These are phyloP conservation scores for Epichloe sylvatica DNA, from an alignment of 2,329 filamentous ascomycete genomes.

Conservation along the genomic window DNA sequence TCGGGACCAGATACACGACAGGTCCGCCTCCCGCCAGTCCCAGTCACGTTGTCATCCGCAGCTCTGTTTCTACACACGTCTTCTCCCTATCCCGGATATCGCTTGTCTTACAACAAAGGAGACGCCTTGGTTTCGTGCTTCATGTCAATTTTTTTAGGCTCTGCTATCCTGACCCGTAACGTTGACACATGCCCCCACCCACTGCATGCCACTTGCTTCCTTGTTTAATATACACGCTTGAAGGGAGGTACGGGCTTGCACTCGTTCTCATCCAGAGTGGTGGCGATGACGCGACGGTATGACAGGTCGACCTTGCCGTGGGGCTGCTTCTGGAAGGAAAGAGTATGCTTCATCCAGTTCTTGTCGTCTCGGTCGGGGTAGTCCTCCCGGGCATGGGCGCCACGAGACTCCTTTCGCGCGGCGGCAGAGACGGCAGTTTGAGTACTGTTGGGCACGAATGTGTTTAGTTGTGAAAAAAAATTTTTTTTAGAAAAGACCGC, in stretches of 20 bases:
- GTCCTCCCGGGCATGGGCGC: constrained; percentile 93
- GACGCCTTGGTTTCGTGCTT: not conserved
- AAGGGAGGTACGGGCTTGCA: constrained; percentile 94
- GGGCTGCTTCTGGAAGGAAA: constrained; percentile 87
- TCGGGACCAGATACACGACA: too few relatives aligned
- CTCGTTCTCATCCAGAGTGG: constrained; percentile 85
- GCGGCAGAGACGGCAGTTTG: constrained; percentile 87
- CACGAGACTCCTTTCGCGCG: constrained; percentile 92
- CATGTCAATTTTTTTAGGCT: not conserved
- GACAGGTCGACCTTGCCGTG: constrained; percentile 75
- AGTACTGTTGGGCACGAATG: constrained; percentile 32
- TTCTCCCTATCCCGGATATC: constrained; percentile 5
- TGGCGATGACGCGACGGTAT: constrained; percentile 71
- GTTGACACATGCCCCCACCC: not conserved
- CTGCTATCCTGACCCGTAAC: not conserved
- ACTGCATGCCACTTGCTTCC: not conserved
- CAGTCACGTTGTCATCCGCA: not conserved
- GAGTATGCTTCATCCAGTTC: constrained; percentile 99
- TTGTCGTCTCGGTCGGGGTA: constrained; percentile 88
- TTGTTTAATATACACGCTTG: constrained; percentile 71
- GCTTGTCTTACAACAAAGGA: constrained; percentile 8
- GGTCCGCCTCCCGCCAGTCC: not conserved
- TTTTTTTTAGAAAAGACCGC: not conserved
- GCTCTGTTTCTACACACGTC: not conserved
- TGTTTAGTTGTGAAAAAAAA: not conserved